Percentiles rank a stretch among this genome's conserved stretches.
Conservation (phyloP, 139 green algal genomes). For the Asterochloris sp. region DNA sequence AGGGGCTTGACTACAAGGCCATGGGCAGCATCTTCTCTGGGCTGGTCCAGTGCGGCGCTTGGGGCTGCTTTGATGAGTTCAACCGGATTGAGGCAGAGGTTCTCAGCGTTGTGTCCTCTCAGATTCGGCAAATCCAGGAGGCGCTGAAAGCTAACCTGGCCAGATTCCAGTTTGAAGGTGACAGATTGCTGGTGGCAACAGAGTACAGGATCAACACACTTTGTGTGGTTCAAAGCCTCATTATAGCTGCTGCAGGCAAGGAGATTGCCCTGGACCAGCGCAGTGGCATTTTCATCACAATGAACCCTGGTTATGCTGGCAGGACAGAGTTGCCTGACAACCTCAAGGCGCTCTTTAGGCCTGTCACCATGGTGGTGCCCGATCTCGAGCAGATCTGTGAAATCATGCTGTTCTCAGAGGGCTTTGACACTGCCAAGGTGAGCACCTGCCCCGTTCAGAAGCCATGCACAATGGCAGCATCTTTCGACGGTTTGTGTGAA, state of each 20-base stretch:
- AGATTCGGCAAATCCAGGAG: conserved; percentile 75
- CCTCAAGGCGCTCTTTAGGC: conserved; percentile 75
- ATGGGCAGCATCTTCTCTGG: conserved; percentile 84
- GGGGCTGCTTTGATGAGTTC: conserved; percentile 92
- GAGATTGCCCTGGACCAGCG: conserved; percentile 68
- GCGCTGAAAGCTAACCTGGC: conserved; percentile 80
- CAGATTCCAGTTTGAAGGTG: conserved; percentile 82
- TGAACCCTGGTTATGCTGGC: conserved; percentile 84
- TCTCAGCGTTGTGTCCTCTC: conserved; percentile 60
- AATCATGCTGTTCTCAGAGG: conserved; percentile 87
- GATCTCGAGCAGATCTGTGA: conserved; percentile 82
- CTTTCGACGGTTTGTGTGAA: not conserved
- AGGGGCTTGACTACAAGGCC: conserved; percentile 86
- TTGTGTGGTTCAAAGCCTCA: too few species aligned
- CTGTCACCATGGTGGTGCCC: conserved; percentile 79
- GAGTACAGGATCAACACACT: not conserved
- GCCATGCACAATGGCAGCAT: not conserved
- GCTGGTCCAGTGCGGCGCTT: conserved; percentile 80
- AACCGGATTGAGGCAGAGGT: conserved; percentile 87
- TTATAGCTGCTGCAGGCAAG: conserved; percentile 26
- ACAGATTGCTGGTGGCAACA: not conserved
- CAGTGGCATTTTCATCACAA: conserved; percentile 87
- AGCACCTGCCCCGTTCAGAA: not conserved
- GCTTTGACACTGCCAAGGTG: conserved; percentile 73
- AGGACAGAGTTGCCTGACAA: conserved; percentile 76